Evolutionary conservation across 2,329 filamentous ascomycete species (phyloP).

Genomic region (Aspergillus ibericus): DNA sequence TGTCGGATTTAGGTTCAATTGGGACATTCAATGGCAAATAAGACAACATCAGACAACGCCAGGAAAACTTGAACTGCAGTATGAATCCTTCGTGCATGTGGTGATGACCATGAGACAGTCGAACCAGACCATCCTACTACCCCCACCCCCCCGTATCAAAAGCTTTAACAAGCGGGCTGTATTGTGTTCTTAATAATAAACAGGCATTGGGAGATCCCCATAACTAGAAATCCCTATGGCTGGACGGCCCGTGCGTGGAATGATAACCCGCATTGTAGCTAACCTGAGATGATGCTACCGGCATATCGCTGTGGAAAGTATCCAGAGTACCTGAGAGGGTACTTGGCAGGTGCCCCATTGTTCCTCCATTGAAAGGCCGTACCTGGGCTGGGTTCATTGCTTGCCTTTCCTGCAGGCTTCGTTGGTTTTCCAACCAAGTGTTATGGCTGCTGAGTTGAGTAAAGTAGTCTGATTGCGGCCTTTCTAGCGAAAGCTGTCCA

Average conservation of each 20-base stretch:
- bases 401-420: constrained; percentile 20
- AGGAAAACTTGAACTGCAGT: neutral
- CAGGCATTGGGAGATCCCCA: neutral
- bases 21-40: neutral
- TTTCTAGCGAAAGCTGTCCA: constrained; percentile 25
- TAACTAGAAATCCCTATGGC: constrained; percentile 31
- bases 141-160: neutral
- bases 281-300: constrained; percentile 31
- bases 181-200: neutral
- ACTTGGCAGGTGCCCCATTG: constrained; percentile 24
- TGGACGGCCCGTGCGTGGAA: constrained; percentile 24
- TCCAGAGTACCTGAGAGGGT: constrained; percentile 32
- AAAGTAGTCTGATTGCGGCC: constrained; percentile 32
- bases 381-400: constrained; percentile 19
- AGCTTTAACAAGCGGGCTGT: neutral
- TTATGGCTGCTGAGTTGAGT: constrained; percentile 26
- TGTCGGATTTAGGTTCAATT: neutral
- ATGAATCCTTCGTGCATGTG: neutral
- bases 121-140: neutral
- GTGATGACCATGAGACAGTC: neutral
- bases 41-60: neutral
- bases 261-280: constrained; percentile 31
- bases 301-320: constrained; percentile 30
- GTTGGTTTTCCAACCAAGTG: constrained; percentile 32
- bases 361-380: constrained; percentile 24